Percentiles rank a stretch among this genome's conserved stretches.
Conservation (phyloP, 2,329 filamentous ascomycete species). For the Epichloe sibirici region DNA sequence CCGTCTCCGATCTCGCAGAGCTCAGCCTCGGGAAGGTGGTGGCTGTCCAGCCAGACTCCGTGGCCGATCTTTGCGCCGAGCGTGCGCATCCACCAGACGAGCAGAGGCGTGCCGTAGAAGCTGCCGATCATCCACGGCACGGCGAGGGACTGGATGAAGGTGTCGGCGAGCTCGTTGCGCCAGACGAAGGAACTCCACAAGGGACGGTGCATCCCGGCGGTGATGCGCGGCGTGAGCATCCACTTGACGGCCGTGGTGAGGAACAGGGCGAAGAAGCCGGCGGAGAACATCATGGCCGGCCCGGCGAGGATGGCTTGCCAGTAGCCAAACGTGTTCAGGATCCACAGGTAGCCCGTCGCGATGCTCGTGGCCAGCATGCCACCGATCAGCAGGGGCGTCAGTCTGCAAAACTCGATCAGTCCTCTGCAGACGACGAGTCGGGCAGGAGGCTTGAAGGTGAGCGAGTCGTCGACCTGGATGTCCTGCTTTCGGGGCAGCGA, state of each 20-base stretch:
- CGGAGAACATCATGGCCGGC: conserved; percentile 3
- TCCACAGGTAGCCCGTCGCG: conserved; percentile 6
- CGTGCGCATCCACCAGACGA: conserved; percentile 9
- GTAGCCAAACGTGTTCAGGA: conserved; percentile 6
- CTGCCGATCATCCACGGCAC: conserved; percentile 8
- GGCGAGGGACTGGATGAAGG: conserved; percentile 36
- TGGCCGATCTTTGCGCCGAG: conserved; percentile 11
- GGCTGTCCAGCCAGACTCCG: conserved; percentile 13
- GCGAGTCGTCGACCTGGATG: conserved; percentile 7
- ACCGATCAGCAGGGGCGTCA: conserved; percentile 8
- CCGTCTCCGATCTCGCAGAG: conserved; percentile 9
- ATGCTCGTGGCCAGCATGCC: conserved; percentile 1
- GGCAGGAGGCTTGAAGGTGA: conserved; percentile 10
- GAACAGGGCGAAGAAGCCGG: conserved; percentile 2
- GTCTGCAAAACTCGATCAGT: conserved; percentile 9
- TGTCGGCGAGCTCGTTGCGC: conserved; percentile 40
- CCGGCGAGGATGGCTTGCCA: conserved; percentile 8
- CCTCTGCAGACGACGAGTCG: conserved; percentile 7
- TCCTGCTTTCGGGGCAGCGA: conserved; percentile 9
- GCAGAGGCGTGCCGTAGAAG: conserved; percentile 11
- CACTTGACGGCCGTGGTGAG: conserved; percentile 11
- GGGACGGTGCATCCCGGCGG: conserved; percentile 9
- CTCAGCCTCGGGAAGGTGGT: conserved; percentile 12
- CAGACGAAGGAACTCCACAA: conserved; percentile 14
- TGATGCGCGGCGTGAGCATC: conserved; percentile 10